Conservation (phyloP, 306 rosid species). For the Prosopis cineraria region DNA sequence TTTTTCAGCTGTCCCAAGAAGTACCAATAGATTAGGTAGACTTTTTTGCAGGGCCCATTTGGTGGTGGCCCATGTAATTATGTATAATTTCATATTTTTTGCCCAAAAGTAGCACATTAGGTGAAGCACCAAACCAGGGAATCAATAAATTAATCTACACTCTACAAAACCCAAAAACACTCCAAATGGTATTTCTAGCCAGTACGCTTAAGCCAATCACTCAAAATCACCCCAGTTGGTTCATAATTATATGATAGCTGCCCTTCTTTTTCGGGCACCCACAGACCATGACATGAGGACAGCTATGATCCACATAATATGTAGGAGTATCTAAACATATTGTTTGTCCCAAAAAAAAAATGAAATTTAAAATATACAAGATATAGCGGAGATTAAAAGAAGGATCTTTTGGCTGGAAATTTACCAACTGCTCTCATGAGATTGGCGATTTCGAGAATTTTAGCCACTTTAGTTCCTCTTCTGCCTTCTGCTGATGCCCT, state of each 20-base stretch:
- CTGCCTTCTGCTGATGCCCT: conserved; percentile 91
- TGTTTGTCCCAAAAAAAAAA: not conserved
- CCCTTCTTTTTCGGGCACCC: conserved; percentile 40
- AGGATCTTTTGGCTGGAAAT: conserved; percentile 82
- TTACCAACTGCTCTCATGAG: conserved; percentile 95
- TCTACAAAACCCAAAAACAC: conserved; percentile 41
- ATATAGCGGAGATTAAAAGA: conserved; percentile 47
- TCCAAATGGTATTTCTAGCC: conserved; percentile 20
- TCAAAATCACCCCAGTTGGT: conserved; percentile 41
- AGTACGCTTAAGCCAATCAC: conserved; percentile 49
- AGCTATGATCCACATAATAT: conserved; percentile 14
- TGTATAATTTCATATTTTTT: conserved; percentile 4
- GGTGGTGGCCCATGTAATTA: conserved; percentile 20
- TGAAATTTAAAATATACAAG: not conserved
- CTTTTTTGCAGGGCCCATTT: conserved; percentile 22
- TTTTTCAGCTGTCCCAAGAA: too few species aligned
- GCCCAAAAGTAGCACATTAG: conserved; percentile 10
- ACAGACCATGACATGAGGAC: conserved; percentile 31
- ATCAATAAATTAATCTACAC: conserved; percentile 41
- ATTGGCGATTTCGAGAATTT: conserved; percentile 70
- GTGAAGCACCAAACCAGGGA: conserved; percentile 22
- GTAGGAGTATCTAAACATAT: not conserved
- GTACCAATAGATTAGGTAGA: conserved; percentile 5
- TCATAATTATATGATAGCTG: conserved; percentile 7
- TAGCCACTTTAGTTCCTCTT: conserved; percentile 90